These are phyloP conservation scores for Aspergillus bertholletiae DNA, from an alignment of 495 filamentous ascomycete species.

Conservation along the genomic window DNA sequence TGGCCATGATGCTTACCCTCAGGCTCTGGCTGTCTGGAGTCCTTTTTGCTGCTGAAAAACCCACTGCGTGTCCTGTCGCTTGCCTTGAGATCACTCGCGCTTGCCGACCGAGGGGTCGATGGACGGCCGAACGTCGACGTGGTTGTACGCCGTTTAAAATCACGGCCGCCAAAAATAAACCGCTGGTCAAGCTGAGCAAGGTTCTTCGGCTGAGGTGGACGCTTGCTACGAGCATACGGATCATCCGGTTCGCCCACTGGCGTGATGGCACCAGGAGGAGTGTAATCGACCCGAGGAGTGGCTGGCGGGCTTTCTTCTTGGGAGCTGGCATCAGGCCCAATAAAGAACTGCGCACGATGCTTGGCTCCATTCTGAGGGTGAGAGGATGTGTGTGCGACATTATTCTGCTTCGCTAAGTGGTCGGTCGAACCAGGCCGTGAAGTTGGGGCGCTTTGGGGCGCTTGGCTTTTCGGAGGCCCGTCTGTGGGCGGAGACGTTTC, in stretches of 20 bases:
- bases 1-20: slow-evolving; percentile 60
- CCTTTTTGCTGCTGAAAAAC: slow-evolving; percentile 46
- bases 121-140: slow-evolving; percentile 29
- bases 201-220: slow-evolving; percentile 67
- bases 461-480: slow-evolving; percentile 25
- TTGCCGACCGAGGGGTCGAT: slow-evolving; percentile 40
- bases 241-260: slow-evolving; percentile 81
- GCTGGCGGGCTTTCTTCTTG: slow-evolving; percentile 50
- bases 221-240: slow-evolving; percentile 80
- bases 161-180: slow-evolving; percentile 72
- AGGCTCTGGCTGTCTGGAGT: slow-evolving; percentile 40
- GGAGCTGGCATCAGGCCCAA: slow-evolving; percentile 58
- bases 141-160: slow-evolving; percentile 44
- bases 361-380: slow-evolving; percentile 45
- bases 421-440: slow-evolving; percentile 49
- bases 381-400: slow-evolving; percentile 36
- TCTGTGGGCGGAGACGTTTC: slow-evolving; percentile 34
- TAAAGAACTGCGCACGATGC: slow-evolving; percentile 66
- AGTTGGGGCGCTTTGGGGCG: slow-evolving; percentile 33
- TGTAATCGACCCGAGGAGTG: slow-evolving; percentile 54
- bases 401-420: slow-evolving; percentile 28
- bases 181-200: slow-evolving; percentile 71
- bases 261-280: slow-evolving; percentile 67
- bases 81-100: slow-evolving; percentile 44
- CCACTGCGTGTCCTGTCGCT: slow-evolving; percentile 40